These are phyloP conservation scores for Rubia peregrina DNA, from an alignment of 305 asterid species.

Conservation along the genomic window DNA sequence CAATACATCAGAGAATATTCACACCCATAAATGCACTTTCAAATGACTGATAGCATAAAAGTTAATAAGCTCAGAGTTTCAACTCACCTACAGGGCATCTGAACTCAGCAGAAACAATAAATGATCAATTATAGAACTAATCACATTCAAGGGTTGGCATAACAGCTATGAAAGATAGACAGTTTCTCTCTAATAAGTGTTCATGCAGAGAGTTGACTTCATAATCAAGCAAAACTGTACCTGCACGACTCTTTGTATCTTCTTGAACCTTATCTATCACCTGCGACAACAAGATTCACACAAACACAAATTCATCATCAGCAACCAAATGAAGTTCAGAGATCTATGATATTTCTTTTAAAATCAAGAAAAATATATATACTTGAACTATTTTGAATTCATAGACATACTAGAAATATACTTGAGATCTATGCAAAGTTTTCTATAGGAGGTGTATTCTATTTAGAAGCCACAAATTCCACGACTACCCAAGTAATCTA, in stretches of 20 bases:
- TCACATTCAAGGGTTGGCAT: neutral
- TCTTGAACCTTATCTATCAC: slow-evolving; percentile 64
- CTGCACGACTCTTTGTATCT: slow-evolving; percentile 51
- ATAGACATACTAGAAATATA: neutral
- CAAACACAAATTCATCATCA: neutral
- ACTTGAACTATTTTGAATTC: neutral
- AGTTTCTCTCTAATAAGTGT: neutral
- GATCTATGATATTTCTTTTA: neutral
- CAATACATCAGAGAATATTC: neutral
- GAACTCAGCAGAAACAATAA: neutral
- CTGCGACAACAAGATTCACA: slow-evolving; percentile 18
- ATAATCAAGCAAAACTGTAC: slow-evolving; percentile 16
- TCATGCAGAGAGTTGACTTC: neutral
- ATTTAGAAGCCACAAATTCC: neutral
- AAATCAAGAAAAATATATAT: slow-evolving; percentile 3
- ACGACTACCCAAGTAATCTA: neutral
- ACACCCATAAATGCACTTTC: neutral
- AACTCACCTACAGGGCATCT: neutral
- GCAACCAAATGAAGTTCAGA: neutral
- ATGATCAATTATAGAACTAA: neutral
- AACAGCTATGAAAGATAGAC: neutral
- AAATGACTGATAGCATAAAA: neutral
- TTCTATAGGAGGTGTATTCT: neutral
- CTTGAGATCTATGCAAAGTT: neutral
- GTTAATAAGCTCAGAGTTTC: neutral